Conservation (phyloP, 805 yeast genomes). For the Vanderwaltozyma polyspora region DNA sequence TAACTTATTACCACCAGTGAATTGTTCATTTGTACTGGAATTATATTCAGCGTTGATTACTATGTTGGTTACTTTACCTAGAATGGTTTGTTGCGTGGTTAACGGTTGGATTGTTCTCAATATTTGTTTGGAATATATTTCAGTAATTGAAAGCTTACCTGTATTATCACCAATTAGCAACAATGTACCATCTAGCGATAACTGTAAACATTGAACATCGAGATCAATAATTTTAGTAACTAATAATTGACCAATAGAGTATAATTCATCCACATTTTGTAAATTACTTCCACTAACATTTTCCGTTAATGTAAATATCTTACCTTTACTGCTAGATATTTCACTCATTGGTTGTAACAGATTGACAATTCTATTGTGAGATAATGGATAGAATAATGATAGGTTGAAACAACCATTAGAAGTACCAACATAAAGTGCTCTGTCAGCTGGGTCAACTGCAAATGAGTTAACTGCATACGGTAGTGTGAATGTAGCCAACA, state of each 20-base stretch:
- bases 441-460: conserved; percentile 65
- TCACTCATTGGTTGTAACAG: conserved; percentile 36
- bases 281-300: conserved; percentile 27
- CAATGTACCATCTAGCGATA: conserved; percentile 66
- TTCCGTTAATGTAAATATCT: conserved; percentile 39
- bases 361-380: conserved; percentile 34
- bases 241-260: conserved; percentile 19
- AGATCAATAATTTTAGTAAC: conserved; percentile 17
- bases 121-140: conserved; percentile 58
- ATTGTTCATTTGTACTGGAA: conserved; percentile 1
- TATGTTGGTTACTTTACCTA: conserved; percentile 22
- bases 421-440: conserved; percentile 64
- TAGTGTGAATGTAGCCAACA: conserved; percentile 64
- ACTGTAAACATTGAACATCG: conserved; percentile 40
- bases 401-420: conserved; percentile 37
- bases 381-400: conserved; percentile 22
- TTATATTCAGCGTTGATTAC: conserved; percentile 6
- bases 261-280: conserved; percentile 8
- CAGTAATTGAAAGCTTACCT: conserved; percentile 63
- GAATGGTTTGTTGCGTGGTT: conserved; percentile 15
- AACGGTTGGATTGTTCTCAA: conserved; percentile 38
- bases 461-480: conserved; percentile 46
- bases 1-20: background rate
- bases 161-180: conserved; percentile 60
- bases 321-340: conserved; percentile 27